These are phyloP conservation scores for Dactylonectria estremocensis DNA, from an alignment of 2,329 filamentous ascomycete genomes.

Conservation along the genomic window DNA sequence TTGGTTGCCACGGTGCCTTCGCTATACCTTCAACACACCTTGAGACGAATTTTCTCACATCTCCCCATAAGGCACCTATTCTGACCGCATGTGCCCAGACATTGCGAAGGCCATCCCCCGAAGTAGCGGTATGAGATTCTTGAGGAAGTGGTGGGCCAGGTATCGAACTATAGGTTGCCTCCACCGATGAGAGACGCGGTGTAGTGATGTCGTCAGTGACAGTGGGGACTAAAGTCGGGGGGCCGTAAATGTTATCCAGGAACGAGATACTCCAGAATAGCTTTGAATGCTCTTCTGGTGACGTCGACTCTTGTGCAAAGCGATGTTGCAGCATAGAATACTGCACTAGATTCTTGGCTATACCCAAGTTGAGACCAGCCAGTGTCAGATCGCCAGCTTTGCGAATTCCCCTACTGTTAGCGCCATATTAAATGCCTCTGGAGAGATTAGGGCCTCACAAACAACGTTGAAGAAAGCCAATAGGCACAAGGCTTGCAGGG, in stretches of 20 bases:
- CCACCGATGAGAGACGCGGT: neutral
- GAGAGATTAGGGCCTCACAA: neutral
- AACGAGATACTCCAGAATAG: conserved; percentile 31
- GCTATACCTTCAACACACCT: conserved; percentile 27
- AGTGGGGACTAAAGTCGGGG: neutral
- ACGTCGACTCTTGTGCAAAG: neutral
- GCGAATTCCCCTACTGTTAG: neutral
- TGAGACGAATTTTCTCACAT: conserved; percentile 26
- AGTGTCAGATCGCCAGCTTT: conserved; percentile 22
- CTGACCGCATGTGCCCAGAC: conserved; percentile 26
- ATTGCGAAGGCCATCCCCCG: neutral
- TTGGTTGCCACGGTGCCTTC: conserved; percentile 26
- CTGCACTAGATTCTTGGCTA: conserved; percentile 25
- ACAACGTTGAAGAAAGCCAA: conserved; percentile 30
- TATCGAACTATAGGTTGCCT: conserved; percentile 2
- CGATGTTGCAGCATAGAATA: neutral
- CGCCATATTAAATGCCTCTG: neutral
- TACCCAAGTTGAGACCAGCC: conserved; percentile 33
- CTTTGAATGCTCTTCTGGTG: neutral
- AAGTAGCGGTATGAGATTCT: neutral
- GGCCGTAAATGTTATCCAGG: conserved; percentile 11
- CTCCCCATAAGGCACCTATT: conserved; percentile 24
- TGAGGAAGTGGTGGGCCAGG: neutral
- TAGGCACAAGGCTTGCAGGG: conserved; percentile 23
- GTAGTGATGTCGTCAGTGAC: neutral